These are phyloP conservation scores for Novakomyces olei DNA, from an alignment of 805 yeast species.

Conservation along the genomic window DNA sequence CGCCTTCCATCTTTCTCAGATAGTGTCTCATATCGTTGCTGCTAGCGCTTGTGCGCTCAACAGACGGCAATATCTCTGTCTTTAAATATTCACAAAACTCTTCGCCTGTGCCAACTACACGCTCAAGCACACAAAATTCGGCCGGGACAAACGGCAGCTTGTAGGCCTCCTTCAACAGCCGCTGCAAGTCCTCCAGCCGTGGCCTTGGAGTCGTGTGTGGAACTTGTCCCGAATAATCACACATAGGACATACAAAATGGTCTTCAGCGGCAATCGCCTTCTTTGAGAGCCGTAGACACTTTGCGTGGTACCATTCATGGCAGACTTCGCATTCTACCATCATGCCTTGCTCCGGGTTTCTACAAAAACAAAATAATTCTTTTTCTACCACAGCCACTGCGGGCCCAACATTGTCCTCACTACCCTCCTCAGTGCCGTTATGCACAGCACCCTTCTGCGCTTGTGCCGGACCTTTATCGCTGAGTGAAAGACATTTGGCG, in stretches of 20 bases:
- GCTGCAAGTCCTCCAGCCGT: conserved; percentile 16
- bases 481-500: conserved; percentile 11
- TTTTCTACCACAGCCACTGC: conserved; percentile 17
- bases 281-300: conserved; percentile 33
- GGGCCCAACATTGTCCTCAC: conserved; percentile 23
- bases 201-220: conserved; percentile 18
- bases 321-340: conserved; percentile 80
- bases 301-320: conserved; percentile 79
- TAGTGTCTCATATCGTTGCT: conserved; percentile 19
- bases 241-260: conserved; percentile 32
- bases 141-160: conserved; percentile 17
- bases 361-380: conserved; percentile 24
- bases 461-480: conserved; percentile 10
- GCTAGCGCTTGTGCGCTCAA: conserved; percentile 6
- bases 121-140: conserved; percentile 14
- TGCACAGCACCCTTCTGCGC: conserved; percentile 20
- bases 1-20: conserved; percentile 28
- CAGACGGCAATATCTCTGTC: neutral
- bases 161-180: conserved; percentile 14
- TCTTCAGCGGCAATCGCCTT: conserved; percentile 15
- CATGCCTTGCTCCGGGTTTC: conserved; percentile 53
- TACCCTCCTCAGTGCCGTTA: conserved; percentile 36
- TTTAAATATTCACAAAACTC: conserved; percentile 9
- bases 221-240: conserved; percentile 21
- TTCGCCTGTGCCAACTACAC: conserved; percentile 9